These are phyloP conservation scores for Boechera divaricarpa DNA, from an alignment of 345 rosid species.

Conservation along the genomic window DNA sequence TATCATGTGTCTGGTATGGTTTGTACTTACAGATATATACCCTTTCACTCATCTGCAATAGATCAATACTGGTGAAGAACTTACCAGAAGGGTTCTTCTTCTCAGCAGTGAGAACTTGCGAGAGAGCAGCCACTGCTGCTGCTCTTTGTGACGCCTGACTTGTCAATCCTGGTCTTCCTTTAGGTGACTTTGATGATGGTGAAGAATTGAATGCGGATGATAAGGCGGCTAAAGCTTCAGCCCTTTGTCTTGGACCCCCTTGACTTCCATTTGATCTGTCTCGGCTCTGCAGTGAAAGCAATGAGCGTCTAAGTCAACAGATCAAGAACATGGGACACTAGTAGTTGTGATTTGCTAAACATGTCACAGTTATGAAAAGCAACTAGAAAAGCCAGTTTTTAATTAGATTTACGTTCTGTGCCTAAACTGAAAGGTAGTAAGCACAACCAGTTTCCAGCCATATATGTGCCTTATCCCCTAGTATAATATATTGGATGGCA, in stretches of 20 bases:
- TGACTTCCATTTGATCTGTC: conserved; percentile 70
- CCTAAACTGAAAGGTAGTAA: neutral
- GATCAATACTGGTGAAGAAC: conserved; percentile 26
- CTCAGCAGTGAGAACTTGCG: conserved; percentile 87
- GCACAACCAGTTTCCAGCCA: neutral
- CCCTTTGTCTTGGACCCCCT: conserved; percentile 79
- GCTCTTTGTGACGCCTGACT: conserved; percentile 86
- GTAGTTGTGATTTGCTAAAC: conserved; percentile 3
- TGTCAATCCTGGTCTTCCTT: conserved; percentile 50
- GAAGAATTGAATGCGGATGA: conserved; percentile 75
- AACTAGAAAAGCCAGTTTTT: neutral
- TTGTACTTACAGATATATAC: neutral
- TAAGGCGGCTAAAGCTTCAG: conserved; percentile 86
- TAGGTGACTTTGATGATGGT: conserved; percentile 54
- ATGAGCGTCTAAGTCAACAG: conserved; percentile 24
- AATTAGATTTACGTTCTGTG: neutral
- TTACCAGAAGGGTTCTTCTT: conserved; percentile 63
- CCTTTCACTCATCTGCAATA: conserved; percentile 11
- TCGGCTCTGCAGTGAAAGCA: conserved; percentile 47
- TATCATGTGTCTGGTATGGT: neutral
- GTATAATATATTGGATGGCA: neutral
- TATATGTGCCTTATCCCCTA: neutral
- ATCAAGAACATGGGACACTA: conserved; percentile 17
- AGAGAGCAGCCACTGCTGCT: conserved; percentile 97
- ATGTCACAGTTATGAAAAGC: neutral